Conservation (phyloP, 495 filamentous ascomycete genomes). For the Aeminium ludgeri region DNA sequence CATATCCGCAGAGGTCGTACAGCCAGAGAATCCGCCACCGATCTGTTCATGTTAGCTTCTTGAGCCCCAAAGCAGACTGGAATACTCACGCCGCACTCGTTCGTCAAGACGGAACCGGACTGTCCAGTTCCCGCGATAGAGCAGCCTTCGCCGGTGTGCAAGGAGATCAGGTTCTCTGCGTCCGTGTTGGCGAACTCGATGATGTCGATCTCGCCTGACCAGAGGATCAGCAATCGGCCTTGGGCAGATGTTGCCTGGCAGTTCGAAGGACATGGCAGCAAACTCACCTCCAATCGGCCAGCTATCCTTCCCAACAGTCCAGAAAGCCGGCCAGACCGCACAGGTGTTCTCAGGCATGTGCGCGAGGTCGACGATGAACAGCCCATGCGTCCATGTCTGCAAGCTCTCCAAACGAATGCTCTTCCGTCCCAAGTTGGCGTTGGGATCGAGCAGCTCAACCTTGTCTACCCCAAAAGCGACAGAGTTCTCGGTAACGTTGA, state of each 20-base stretch:
- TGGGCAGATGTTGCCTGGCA: background rate
- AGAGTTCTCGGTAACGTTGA: constrained; percentile 13
- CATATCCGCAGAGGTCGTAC: constrained; percentile 13
- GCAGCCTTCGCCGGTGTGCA: constrained; percentile 60
- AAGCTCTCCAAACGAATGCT: constrained; percentile 20
- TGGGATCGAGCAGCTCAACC: constrained; percentile 13
- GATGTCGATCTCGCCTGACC: constrained; percentile 40
- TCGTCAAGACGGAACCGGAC: constrained; percentile 30
- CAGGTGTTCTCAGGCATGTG: constrained; percentile 25
- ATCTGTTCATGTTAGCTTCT: background rate
- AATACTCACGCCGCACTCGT: constrained; percentile 39
- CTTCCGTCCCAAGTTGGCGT: constrained; percentile 17
- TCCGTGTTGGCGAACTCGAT: constrained; percentile 70
- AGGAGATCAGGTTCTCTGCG: constrained; percentile 46
- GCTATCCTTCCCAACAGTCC: constrained; percentile 25
- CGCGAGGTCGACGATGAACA: constrained; percentile 23
- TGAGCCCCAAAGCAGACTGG: constrained; percentile 8
- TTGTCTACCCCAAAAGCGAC: constrained; percentile 22
- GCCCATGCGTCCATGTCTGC: constrained; percentile 21
- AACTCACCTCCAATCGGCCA: constrained; percentile 78
- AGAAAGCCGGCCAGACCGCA: constrained; percentile 29
- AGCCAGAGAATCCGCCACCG: constrained; percentile 3
- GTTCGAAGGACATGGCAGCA: background rate
- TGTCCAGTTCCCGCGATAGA: constrained; percentile 34
- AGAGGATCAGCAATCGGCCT: background rate